Base-by-base conservation (phyloP, 768 basidiomycete species). In the Russula foetens region DNA sequence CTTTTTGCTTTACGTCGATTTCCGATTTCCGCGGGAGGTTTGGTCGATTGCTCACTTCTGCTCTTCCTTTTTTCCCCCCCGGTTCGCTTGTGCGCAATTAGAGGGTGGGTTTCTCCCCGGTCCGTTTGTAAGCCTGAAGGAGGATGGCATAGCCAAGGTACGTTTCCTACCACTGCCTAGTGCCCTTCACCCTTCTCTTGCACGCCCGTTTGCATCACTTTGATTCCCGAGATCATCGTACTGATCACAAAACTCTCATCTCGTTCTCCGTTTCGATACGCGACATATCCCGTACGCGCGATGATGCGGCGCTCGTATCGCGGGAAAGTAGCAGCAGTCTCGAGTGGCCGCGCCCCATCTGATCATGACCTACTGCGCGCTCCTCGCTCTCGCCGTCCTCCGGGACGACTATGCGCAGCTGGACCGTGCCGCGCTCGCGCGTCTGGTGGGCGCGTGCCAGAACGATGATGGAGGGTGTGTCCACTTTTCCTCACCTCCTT, bases 291-390 rank as follows among this genome's bases (percentile, higher is more conserved):
- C 35, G 2, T 35, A 35, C 35, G 9, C 35, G 11, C 35, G 9
- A 9, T 9, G 5, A 9, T 33, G 31, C 31, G 31, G 4, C 31
- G 31, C 31, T 33, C 9, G 31, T 33, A 4, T 35, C 14, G 35
- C 17, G 39, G 35, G 57, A 63, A 53, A 43, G 39, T 44, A 74
- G 68, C 65, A 23, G 67, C 71, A 26, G 77, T 81, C 65, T 71
- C 75, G 26, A 21, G 46, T n/a, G 11, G 77, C 88, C 64, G 79
- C 81, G 19, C 89, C 91, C 0, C 88, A 98, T 71, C 75, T 98
- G 17, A 92, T 97, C 56, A 90, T 93, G 81, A 94, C 95, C 8
- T 99, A 98, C 68, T 92, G 93, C 1, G 92, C 94, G 0, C 70
- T 99, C 12, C 74, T 97, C 4, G 81, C 83, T 0, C 84, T 99